Base-by-base conservation (phyloP, 192 early-diverging fungal genomes). In the Fimicolochytrium jonesii region DNA sequence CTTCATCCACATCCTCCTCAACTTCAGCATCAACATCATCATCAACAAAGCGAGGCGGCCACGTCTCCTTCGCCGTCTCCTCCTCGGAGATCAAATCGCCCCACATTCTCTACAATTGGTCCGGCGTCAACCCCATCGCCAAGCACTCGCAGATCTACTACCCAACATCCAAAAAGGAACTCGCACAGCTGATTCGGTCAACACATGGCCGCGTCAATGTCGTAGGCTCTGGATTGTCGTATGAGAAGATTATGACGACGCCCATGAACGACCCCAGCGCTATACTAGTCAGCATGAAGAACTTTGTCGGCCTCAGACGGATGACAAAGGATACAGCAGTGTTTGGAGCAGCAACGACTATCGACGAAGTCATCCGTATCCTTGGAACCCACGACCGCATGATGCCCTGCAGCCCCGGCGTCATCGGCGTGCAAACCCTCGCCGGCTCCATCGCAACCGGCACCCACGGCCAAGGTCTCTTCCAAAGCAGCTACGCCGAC, bases 391-490 rank as follows among this genome's bases (percentile, higher is more conserved):
- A 55, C 37, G 57, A 35, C 22, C 53, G 65, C 1, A 57, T 64
- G 57, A 22, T 73, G 26, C 65, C 56, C 5, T 61, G 59, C 51
- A 57, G 36, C 32, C 74, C 66, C 20, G 74, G 74, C 18, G 65
- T 68, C 15, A 68, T 76, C 20, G 59, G 61, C 10, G 60, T 64
- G 11, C 74, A 76, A 39, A 68, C 74, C 3, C 41, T 76, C 11
- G 74, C 62, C 0, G 74, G 74, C n/a, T 56, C 69, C n/a, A 66
- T 76, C 6, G 28, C 57, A 6, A 76, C 74, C 26, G 74, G 74
- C 20, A 76, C 74, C 23, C 74, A 76, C 52, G 74, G 74, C n/a
- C 65, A 67, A 37, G 69, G 67, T 5, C n/a, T 71, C 18, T 36
- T 36, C 32, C 54, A 67, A 35, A 52, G 47, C 35, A 52, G 44